Conservation (phyloP, 2,329 filamentous ascomycete species). For the Trichophyton mentagrophytes region DNA sequence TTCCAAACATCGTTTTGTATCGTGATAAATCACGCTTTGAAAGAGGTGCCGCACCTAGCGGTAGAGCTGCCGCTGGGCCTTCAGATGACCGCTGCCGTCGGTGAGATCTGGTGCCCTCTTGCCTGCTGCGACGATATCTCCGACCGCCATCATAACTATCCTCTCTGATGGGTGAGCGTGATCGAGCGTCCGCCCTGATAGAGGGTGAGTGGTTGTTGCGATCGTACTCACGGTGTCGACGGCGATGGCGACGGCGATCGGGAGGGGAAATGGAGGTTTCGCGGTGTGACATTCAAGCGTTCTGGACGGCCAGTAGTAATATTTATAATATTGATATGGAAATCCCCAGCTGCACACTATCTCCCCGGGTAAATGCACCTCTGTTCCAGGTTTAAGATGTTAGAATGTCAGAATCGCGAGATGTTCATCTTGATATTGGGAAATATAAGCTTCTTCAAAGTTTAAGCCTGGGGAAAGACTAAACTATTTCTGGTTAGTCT, state of each 20-base stretch:
- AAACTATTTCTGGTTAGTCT: background rate
- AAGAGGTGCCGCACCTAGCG: conserved; percentile 53
- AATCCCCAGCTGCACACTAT: background rate
- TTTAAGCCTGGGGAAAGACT: background rate
- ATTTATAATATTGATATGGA: background rate
- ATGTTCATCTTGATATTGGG: no score
- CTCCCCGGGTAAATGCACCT: background rate
- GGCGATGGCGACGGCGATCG: background rate
- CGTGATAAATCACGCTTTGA: conserved; percentile 53
- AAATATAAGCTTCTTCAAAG: background rate
- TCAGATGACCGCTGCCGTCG: conserved; percentile 9
- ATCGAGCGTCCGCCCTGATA: conserved; percentile 9
- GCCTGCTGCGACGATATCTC: conserved; percentile 17
- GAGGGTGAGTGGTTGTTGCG: background rate
- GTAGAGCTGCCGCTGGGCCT: conserved; percentile 37
- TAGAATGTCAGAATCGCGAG: no score
- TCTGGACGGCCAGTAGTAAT: background rate
- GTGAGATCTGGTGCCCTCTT: conserved; percentile 1
- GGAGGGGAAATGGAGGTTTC: background rate
- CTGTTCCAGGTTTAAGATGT: no score
- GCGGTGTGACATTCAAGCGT: background rate
- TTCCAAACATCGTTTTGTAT: conserved; percentile 62
- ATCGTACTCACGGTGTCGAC: background rate
- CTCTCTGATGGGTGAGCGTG: conserved; percentile 18
- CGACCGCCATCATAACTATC: conserved; percentile 27